A percentile compares a stretch with the other conserved stretches of the same genome.
Conservation (phyloP, 192 early-diverging fungal species). For the Phycomyces blakesleeanus region DNA sequence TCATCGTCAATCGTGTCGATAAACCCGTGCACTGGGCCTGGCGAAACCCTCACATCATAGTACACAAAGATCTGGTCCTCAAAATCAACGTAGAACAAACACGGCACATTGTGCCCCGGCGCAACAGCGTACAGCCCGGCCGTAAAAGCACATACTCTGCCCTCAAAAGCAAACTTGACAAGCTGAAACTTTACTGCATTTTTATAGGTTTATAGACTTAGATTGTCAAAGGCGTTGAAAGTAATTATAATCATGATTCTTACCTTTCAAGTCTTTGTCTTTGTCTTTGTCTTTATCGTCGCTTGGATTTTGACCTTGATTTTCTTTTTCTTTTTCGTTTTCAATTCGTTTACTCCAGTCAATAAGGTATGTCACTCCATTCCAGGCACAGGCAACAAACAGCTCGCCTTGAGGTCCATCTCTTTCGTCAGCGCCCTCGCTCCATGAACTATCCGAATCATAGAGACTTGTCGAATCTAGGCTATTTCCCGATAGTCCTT, state of each 20-base stretch:
- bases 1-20: slow-evolving; percentile 43
- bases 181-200: slow-evolving; percentile 44
- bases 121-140: slow-evolving; percentile 52
- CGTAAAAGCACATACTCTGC: slow-evolving; percentile 55
- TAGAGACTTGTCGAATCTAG: slow-evolving; percentile 6
- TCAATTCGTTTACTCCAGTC: slow-evolving; percentile 37
- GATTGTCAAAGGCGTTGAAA: too few species aligned
- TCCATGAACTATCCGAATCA: slow-evolving; percentile 13
- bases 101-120: slow-evolving; percentile 48
- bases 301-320: too few species aligned
- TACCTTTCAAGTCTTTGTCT: not conserved
- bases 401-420: slow-evolving; percentile 36
- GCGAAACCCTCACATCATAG: slow-evolving; percentile 48
- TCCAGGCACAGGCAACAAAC: slow-evolving; percentile 58
- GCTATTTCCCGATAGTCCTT: not conserved
- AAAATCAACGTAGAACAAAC: slow-evolving; percentile 59
- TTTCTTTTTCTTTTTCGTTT: slow-evolving; percentile 18
- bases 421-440: slow-evolving; percentile 19
- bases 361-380: slow-evolving; percentile 54
- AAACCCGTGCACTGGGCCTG: slow-evolving; percentile 41
- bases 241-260: too few species aligned
- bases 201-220: too few species aligned
- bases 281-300: not conserved
- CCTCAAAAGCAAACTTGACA: slow-evolving; percentile 54
- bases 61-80: slow-evolving; percentile 59